Evolutionary conservation across 495 filamentous ascomycete species (phyloP).

Genomic region (Lentithecium fluviatile): DNA sequence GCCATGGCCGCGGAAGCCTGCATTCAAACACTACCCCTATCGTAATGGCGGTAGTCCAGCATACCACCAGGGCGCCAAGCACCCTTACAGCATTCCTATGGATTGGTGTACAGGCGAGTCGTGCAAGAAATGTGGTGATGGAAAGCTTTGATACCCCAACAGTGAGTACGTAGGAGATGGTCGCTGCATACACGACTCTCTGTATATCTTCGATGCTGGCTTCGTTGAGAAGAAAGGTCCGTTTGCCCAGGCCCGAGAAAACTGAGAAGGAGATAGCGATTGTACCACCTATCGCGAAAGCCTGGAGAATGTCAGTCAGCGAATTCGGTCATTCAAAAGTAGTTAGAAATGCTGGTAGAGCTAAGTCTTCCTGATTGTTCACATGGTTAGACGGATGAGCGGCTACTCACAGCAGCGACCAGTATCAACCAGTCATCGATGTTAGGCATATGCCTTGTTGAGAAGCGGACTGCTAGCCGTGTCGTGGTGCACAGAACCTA

Average conservation of each 20-base stretch:
- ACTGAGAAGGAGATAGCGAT: constrained; percentile 10
- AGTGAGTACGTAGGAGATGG: constrained; percentile 17
- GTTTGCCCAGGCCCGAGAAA: constrained; percentile 4
- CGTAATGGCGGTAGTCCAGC: constrained; percentile 15
- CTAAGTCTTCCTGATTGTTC: too few relatives aligned
- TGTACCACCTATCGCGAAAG: constrained; percentile 8
- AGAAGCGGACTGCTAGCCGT: constrained; percentile 9
- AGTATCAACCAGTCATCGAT: constrained; percentile 11
- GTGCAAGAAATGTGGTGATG: constrained; percentile 15
- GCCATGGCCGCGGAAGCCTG: constrained; percentile 14
- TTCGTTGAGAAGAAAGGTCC: background rate
- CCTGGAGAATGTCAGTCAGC: constrained; percentile 1
- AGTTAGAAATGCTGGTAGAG: too few relatives aligned
- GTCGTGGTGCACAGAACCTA: constrained; percentile 3
- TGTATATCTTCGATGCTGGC: background rate
- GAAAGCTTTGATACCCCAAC: constrained; percentile 21
- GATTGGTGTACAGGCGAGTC: background rate
- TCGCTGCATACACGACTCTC: constrained; percentile 20
- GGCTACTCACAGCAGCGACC: constrained; percentile 9
- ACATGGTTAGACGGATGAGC: too few relatives aligned
- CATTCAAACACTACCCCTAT: constrained; percentile 15
- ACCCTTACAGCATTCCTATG: constrained; percentile 8
- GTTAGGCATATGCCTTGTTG: constrained; percentile 9
- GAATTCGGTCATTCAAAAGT: too few relatives aligned
- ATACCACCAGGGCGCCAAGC: constrained; percentile 2